Conservation (phyloP, 2,329 filamentous ascomycete species). For the Shiraia sp. region DNA sequence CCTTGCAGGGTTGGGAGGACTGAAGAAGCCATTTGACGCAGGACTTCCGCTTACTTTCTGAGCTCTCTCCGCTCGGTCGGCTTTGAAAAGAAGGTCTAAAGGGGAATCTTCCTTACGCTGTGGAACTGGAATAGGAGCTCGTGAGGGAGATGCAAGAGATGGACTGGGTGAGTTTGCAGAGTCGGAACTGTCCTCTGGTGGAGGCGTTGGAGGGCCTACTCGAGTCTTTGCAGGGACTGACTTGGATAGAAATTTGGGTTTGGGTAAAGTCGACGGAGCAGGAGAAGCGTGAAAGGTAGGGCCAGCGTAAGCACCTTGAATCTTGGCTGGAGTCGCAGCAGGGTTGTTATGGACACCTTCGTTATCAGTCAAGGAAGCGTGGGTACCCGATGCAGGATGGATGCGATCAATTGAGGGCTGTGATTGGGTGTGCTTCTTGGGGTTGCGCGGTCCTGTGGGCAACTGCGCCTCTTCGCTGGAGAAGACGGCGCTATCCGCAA, state of each 20-base stretch:
- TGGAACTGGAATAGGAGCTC: slow-evolving; percentile 48
- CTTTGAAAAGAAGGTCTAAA: slow-evolving; percentile 87
- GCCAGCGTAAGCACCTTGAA: slow-evolving; percentile 74
- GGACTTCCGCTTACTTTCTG: slow-evolving; percentile 56
- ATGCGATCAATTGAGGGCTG: slow-evolving; percentile 34
- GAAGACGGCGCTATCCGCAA: slow-evolving; percentile 30
- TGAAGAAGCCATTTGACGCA: slow-evolving; percentile 21
- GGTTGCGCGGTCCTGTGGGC: slow-evolving; percentile 24
- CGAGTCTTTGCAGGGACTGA: slow-evolving; percentile 63
- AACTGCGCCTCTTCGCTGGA: slow-evolving; percentile 35
- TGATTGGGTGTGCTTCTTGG: slow-evolving; percentile 38
- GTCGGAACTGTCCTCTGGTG: slow-evolving; percentile 52
- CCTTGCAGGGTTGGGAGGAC: slow-evolving; percentile 13
- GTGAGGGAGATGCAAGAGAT: slow-evolving; percentile 57
- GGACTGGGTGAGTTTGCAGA: slow-evolving; percentile 41
- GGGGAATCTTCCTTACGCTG: slow-evolving; percentile 69
- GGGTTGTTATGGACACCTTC: slow-evolving; percentile 23
- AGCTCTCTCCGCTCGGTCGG: slow-evolving; percentile 77
- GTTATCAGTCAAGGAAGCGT: slow-evolving; percentile 32
- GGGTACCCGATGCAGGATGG: slow-evolving; percentile 21
- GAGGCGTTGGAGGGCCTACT: slow-evolving; percentile 52
- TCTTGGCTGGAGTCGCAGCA: slow-evolving; percentile 38
- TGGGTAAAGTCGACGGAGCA: slow-evolving; percentile 83
- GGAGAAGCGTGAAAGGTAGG: slow-evolving; percentile 95
- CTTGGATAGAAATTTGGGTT: slow-evolving; percentile 85